phyloP scores from a whole-genome alignment of 2,329 filamentous ascomycete genomes.

The Penicillium paneum region DNA sequence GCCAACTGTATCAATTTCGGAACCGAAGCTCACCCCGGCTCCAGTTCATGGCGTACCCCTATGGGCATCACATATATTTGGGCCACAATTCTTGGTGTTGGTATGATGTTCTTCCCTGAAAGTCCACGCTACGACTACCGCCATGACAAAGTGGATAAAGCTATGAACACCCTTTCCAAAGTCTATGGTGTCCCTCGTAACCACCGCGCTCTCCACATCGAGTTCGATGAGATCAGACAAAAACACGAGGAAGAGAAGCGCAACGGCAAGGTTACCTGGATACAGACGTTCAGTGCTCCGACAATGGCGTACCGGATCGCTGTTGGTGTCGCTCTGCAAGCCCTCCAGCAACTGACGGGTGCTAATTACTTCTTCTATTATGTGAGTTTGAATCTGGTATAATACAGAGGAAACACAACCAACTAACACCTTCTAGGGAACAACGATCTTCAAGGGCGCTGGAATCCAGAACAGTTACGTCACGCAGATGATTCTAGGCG shows the following conservation, averaged over 20 bases:
- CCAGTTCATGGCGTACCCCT: constrained; percentile 47
- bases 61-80: constrained; percentile 59
- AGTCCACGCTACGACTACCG: constrained; percentile 59
- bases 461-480: constrained; percentile 62
- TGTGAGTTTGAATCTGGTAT: constrained; percentile 23
- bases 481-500: constrained; percentile 62
- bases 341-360: constrained; percentile 46
- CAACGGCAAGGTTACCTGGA: constrained; percentile 33
- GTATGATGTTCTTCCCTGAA: constrained; percentile 56
- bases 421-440: constrained; percentile 17
- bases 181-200: constrained; percentile 54
- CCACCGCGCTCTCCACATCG: constrained; percentile 51
- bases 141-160: constrained; percentile 51
- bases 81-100: constrained; percentile 52
- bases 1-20: constrained; percentile 49
- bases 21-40: constrained; percentile 36
- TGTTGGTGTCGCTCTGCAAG: constrained; percentile 43
- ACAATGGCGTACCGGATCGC: constrained; percentile 43
- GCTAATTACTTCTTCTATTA: constrained; percentile 57
- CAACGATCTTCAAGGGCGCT: constrained; percentile 55
- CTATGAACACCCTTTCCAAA: constrained; percentile 51
- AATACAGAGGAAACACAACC: background rate
- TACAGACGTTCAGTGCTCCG: constrained; percentile 41
- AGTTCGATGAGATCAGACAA: constrained; percentile 55
- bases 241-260: constrained; percentile 54